Evolutionary conservation across 805 yeast genomes (phyloP), one percentile per base, ranked within the genome.

Genomic region (Saturnispora dispora): DNA sequence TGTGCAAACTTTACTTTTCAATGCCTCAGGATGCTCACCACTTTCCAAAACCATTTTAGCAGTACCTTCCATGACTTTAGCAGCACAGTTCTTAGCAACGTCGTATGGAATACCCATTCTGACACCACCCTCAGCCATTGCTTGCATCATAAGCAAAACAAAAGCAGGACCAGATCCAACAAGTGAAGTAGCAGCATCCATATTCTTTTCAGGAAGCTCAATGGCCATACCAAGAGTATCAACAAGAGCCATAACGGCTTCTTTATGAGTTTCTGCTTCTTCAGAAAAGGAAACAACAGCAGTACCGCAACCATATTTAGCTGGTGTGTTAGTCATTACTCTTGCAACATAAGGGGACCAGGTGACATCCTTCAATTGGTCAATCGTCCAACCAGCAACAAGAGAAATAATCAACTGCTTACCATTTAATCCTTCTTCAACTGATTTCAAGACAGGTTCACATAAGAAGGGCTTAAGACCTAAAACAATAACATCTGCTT

Each of bases 291-390:
- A 78, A n/a, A 93, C 82, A 39, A 88, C 89, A 10, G 98, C 96
- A 76, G 91, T 88, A 48, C 98, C 99, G 59, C 83, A 80, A 22
- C 97, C 96, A 66, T 78, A 87, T 65, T 83, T 83, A 18, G 96
- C 95, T 3, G 99, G 97, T 0, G 99, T 93, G 70, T 91, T 93
- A 45, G 99, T 91, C 96, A 95, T 90, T n/a, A 95, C 95, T 56
- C 96, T 78, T 22, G 95, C 87, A 32, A 91, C 81, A 53, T 74
- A 71, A 6, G 75, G 71, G 9, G 86, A 72, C 42, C 79, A 76
- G 1, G 65, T 61, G 20, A 18, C 58, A 18, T 64, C 55, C 13
- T 30, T n/a, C 58, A 89, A 74, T 63, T 85, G 86, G 18, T 73
- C 81, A 55, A 90, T 82, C 17, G 96, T 87, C 78, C 88, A 85